phyloP scores from a whole-genome alignment of 2,329 filamentous ascomycete species.

The Arthrobotrys conoides region DNA sequence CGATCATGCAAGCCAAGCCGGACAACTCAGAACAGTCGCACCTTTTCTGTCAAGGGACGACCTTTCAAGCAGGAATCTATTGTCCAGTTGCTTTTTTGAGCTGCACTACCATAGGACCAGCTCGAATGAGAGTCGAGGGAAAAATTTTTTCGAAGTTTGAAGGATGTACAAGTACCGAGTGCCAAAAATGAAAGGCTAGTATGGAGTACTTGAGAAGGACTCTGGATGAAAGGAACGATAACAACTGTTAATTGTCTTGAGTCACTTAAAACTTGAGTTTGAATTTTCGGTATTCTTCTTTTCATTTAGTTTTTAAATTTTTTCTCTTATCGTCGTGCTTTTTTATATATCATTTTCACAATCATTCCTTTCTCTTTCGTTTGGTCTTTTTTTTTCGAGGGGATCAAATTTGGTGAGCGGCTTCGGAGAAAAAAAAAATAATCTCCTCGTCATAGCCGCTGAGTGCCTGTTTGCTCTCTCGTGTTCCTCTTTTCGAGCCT shows the following conservation, averaged over 20 bases:
- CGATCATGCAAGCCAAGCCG: constrained; percentile 57
- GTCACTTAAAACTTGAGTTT: constrained; percentile 47
- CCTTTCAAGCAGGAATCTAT: constrained; percentile 36
- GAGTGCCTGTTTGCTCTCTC: constrained; percentile 44
- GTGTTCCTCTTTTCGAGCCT: constrained; percentile 44
- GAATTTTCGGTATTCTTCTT: constrained; percentile 47
- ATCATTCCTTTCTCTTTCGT: constrained; percentile 48
- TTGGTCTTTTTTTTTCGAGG: constrained; percentile 31
- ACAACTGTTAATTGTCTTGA: constrained; percentile 46
- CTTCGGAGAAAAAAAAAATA: constrained; percentile 37
- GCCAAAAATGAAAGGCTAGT: constrained; percentile 43
- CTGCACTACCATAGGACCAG: constrained; percentile 44
- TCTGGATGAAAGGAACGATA: constrained; percentile 37
- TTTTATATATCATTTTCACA: constrained; percentile 35
- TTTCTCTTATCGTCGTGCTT: constrained; percentile 45
- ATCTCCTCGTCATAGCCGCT: constrained; percentile 28
- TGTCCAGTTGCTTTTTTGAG: constrained; percentile 57
- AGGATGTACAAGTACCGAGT: constrained; percentile 60
- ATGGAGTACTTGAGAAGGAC: constrained; percentile 34
- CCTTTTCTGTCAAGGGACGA: constrained; percentile 42
- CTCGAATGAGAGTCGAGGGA: constrained; percentile 55
- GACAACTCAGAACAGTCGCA: constrained; percentile 60
- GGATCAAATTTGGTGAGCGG: constrained; percentile 31
- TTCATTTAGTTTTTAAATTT: constrained; percentile 31
- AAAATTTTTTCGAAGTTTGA: constrained; percentile 56